Evolutionary conservation across 371 early-diverging fungal species (phyloP).

Genomic region (Mortierella sp.): DNA sequence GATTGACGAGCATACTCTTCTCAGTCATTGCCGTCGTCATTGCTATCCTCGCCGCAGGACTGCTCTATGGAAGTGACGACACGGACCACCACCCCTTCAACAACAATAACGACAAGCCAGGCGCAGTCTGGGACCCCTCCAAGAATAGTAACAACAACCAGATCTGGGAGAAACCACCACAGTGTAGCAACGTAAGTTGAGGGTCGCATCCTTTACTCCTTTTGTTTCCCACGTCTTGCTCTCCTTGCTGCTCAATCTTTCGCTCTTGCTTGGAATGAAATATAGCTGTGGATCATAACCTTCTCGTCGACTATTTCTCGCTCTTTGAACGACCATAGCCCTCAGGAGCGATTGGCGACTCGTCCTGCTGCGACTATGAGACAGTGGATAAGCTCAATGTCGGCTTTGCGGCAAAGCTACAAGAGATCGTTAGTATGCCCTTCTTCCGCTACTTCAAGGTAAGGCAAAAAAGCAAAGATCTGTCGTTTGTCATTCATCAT

Average conservation of each 20-base stretch:
- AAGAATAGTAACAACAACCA: background rate
- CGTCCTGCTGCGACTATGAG: constrained; percentile 84
- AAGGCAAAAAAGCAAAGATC: background rate
- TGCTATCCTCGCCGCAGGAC: constrained; percentile 43
- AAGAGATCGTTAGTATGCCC: constrained; percentile 81
- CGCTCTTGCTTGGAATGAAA: background rate
- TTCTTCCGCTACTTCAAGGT: constrained; percentile 94
- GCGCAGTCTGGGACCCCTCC: background rate
- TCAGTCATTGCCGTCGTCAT: constrained; percentile 38
- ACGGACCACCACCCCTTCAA: constrained; percentile 3
- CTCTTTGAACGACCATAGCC: constrained; percentile 61
- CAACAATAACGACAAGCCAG: background rate
- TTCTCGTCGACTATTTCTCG: background rate
- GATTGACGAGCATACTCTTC: constrained; percentile 25
- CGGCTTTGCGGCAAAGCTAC: constrained; percentile 73
- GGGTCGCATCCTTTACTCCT: background rate
- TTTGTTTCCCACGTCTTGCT: background rate
- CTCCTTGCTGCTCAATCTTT: too few species aligned
- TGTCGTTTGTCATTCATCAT: background rate
- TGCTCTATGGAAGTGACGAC: constrained; percentile 28
- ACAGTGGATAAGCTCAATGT: constrained; percentile 83
- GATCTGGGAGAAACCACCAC: constrained; percentile 3
- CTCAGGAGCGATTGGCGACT: constrained; percentile 80
- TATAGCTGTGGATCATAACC: background rate
- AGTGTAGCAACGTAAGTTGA: constrained; percentile 43